phyloP scores from a whole-genome alignment of 2,329 filamentous ascomycete species.

The Claviceps monticola region DNA sequence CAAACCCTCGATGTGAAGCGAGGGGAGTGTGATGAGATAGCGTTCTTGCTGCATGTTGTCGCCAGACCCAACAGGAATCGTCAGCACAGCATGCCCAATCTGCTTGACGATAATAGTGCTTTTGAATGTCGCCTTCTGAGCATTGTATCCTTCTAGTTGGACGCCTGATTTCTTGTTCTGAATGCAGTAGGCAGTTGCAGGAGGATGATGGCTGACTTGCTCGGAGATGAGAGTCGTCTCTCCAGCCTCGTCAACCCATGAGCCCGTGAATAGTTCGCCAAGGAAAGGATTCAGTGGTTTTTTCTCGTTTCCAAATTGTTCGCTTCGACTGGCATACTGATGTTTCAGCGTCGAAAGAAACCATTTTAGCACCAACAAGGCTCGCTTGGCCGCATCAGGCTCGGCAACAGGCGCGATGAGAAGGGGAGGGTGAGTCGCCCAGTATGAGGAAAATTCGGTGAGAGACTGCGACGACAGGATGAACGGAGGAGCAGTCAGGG shows the following conservation, averaged over 20 bases:
- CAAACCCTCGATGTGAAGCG: constrained; percentile 85
- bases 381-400: constrained; percentile 65
- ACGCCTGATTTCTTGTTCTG: constrained; percentile 76
- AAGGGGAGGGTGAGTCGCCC: constrained; percentile 63
- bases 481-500: constrained; percentile 68
- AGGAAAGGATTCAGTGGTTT: constrained; percentile 95
- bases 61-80: constrained; percentile 40
- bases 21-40: constrained; percentile 84
- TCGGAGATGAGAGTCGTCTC: constrained; percentile 81
- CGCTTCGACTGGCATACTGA: constrained; percentile 62
- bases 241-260: constrained; percentile 73
- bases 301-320: constrained; percentile 80
- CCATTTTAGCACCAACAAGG: constrained; percentile 86
- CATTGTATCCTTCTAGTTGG: constrained; percentile 76
- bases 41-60: constrained; percentile 38
- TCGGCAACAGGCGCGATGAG: constrained; percentile 75
- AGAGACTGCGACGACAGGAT: constrained; percentile 67
- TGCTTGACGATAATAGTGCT: constrained; percentile 92
- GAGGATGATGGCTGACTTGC: constrained; percentile 90
- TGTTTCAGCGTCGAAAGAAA: constrained; percentile 88
- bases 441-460: constrained; percentile 71
- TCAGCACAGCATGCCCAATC: constrained; percentile 75
- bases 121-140: constrained; percentile 89
- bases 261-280: constrained; percentile 84
- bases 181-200: constrained; percentile 88